These are phyloP conservation scores for Ziziphus jujuba DNA, from an alignment of 306 rosid species.

Conservation along the genomic window DNA sequence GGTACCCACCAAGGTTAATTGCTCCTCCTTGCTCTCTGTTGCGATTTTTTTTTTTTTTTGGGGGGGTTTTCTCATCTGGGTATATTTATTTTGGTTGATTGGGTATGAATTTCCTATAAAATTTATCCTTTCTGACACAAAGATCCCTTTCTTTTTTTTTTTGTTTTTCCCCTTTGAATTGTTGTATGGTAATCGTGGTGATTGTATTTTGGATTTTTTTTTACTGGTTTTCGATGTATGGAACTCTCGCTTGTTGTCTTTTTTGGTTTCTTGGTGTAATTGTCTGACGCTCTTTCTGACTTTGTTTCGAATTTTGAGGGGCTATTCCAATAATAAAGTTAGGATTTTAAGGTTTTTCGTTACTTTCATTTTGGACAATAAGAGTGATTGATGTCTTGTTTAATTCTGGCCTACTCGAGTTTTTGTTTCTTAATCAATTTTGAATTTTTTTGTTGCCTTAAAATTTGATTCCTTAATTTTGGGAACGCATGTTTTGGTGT, in stretches of 20 bases:
- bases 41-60: not conserved
- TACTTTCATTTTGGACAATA: not conserved
- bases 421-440: too few relatives aligned
- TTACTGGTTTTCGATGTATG: not conserved
- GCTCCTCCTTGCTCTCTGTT: not conserved
- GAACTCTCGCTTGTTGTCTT: not conserved
- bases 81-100: not conserved
- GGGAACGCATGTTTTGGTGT: too few relatives aligned
- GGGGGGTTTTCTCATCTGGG: not conserved
- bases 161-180: too few relatives aligned
- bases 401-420: not conserved
- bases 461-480: too few relatives aligned
- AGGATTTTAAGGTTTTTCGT: too few relatives aligned
- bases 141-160: not conserved
- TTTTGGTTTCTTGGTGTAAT: not conserved
- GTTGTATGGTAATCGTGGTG: not conserved
- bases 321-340: not conserved
- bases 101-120: not conserved
- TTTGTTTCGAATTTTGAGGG: constrained; percentile 6
- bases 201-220: not conserved
- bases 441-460: too few relatives aligned
- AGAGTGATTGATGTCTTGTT: not conserved
- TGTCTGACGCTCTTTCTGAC: not conserved
- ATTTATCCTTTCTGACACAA: not conserved
- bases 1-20: constrained; percentile 12